Conservation (phyloP, 2,329 filamentous ascomycete genomes). For the Volutella citrinella region DNA sequence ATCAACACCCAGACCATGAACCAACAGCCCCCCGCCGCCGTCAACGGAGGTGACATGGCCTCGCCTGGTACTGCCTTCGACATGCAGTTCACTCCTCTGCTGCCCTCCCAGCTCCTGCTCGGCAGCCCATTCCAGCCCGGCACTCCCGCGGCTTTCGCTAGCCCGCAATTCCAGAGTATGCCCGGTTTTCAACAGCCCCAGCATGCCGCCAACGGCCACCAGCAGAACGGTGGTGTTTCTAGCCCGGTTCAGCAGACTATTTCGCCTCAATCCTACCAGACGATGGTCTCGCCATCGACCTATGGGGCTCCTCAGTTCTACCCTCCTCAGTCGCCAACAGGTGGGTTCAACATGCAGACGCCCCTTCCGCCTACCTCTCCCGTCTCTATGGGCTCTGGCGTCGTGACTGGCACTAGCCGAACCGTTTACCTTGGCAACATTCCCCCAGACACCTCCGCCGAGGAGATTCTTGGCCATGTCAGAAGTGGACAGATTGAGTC, state of each 20-base stretch:
- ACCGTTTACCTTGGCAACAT: conserved; percentile 98
- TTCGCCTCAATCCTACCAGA: conserved; percentile 80
- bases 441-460: conserved; percentile 92
- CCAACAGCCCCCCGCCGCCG: conserved; percentile 37
- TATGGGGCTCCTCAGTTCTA: conserved; percentile 81
- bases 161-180: conserved; percentile 86
- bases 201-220: conserved; percentile 52
- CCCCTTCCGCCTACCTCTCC: conserved; percentile 67
- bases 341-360: conserved; percentile 60
- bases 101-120: conserved; percentile 90
- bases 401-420: conserved; percentile 86
- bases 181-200: conserved; percentile 65
- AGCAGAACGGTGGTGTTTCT: conserved; percentile 61
- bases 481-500: conserved; percentile 98
- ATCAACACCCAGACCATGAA: conserved; percentile 80
- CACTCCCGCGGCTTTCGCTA: conserved; percentile 84
- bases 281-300: conserved; percentile 80
- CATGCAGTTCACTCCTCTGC: conserved; percentile 96
- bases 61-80: conserved; percentile 88
- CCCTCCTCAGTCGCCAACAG: conserved; percentile 84
- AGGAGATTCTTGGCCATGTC: conserved; percentile 95
- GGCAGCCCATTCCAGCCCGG: conserved; percentile 97
- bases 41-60: conserved; percentile 69
- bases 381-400: conserved; percentile 71
- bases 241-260: conserved; percentile 76